Evolutionary conservation across 345 rosid species (phyloP), one percentile per base, ranked within the genome.

Genomic region (Excoecaria agallocha): DNA sequence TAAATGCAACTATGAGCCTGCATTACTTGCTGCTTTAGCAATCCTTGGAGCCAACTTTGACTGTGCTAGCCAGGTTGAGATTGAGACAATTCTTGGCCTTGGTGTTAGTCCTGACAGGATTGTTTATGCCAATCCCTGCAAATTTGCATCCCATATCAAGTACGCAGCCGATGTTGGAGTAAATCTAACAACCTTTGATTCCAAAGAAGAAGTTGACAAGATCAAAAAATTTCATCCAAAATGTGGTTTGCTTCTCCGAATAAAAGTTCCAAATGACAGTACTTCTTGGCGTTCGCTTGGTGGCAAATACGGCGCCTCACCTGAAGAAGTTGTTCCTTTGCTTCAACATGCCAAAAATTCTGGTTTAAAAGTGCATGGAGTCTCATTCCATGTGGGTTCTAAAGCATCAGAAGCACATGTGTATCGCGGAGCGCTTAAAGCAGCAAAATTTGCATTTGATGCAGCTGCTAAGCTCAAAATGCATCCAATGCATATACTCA

Each of bases 101-200:
- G 79, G 79, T 0, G 71, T 77, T 24, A 67, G 66, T 5, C 79
- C 83, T 8, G 67, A 50, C 24, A 50, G 76, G 5, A 83, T 83
- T 54, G 12, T 83, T 17, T 79, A 51, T 16, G 83, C 85, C 15
- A 77, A 83, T 61, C 83, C 85, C 0, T 82, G 83, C 63, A 82
- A 83, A 54, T 38, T 63, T 12, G 81, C 62, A 45, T 79, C 83
- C 3, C 83, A 83, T 58, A 83, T 83, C 30, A 69, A 66, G 68
- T 74, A 79, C n/a, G 85, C 85, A 38, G 82, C 81, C 25, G 54
- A 24, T 0, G 76, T 66, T 22, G 83, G 86, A 0, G 86, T 80
- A 1, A 74, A 83, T 45, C 51, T 83, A 3, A 77, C 86, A 6
- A 77, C 83, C 6, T 83, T 80, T 25, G 86, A 83, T 66, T 80